These are phyloP conservation scores for Boechera stricta DNA, from an alignment of 345 rosid genomes.

Conservation along the genomic window DNA sequence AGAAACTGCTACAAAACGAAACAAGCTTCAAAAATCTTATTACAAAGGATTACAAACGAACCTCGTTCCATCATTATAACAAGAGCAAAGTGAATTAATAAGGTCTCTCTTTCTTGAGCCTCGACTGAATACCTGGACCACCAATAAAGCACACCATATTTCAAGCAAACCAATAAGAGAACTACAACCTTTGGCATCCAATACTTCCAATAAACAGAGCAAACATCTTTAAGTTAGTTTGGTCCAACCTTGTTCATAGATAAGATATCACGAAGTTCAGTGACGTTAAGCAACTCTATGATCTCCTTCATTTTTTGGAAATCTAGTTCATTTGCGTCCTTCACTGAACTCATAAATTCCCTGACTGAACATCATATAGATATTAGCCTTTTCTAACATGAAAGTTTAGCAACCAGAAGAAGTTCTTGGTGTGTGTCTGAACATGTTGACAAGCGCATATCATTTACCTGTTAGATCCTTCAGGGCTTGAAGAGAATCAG, in stretches of 20 bases:
- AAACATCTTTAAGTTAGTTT: slow-evolving; percentile 7
- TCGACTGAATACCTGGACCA: slow-evolving; percentile 52
- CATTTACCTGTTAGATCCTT: slow-evolving; percentile 64
- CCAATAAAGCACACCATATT: slow-evolving; percentile 30
- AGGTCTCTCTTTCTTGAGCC: slow-evolving; percentile 75
- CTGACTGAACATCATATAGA: slow-evolving; percentile 51
- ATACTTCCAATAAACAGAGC: slow-evolving; percentile 1
- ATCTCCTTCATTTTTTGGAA: slow-evolving; percentile 57
- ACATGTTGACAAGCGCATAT: neutral
- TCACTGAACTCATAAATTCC: slow-evolving; percentile 57
- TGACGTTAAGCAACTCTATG: slow-evolving; percentile 57
- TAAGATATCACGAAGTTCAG: slow-evolving; percentile 75
- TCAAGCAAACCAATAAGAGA: slow-evolving; percentile 21
- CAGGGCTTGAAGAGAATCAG: slow-evolving; percentile 59
- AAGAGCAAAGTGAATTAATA: slow-evolving; percentile 59
- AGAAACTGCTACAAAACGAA: neutral
- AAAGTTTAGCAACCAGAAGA: neutral
- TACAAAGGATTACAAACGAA: slow-evolving; percentile 34
- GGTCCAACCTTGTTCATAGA: slow-evolving; percentile 62
- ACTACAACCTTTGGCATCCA: slow-evolving; percentile 5
- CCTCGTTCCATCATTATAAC: slow-evolving; percentile 63
- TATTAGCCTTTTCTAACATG: slow-evolving; percentile 28
- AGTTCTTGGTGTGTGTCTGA: neutral
- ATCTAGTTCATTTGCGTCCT: slow-evolving; percentile 50
- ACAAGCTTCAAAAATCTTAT: slow-evolving; percentile 4